A percentile compares a stretch with the other conserved stretches of the same genome.
Conservation (phyloP, 768 basidiomycete species). For the Boletus subparvulus region DNA sequence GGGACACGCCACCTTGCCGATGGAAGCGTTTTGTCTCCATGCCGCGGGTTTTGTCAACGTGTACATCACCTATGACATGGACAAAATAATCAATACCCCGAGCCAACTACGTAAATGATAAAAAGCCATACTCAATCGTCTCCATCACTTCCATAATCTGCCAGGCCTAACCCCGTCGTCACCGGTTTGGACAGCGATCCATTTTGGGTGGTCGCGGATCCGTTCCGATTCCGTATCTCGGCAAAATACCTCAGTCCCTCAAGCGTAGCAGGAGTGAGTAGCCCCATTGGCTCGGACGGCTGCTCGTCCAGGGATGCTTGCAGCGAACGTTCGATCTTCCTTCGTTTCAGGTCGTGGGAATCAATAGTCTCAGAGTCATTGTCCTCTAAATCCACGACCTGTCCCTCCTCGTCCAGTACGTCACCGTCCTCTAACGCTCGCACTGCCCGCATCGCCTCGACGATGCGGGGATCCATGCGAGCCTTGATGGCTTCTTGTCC, state of each 20-base stretch:
- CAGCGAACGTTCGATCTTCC: conserved; percentile 31
- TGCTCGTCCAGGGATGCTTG: conserved; percentile 30
- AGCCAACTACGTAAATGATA: conserved; percentile 2
- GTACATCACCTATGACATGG: conserved; percentile 3
- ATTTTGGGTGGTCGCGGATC: conserved; percentile 20
- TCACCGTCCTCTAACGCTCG: conserved; percentile 85
- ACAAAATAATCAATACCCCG: conserved; percentile 4
- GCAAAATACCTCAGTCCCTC: conserved; percentile 91
- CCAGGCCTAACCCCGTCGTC: conserved; percentile 57
- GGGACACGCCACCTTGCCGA: conserved; percentile 16
- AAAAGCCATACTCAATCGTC: conserved; percentile 37
- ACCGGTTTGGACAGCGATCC: conserved; percentile 30
- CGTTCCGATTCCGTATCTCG: conserved; percentile 75
- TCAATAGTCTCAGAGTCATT: conserved; percentile 37
- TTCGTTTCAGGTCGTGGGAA: conserved; percentile 36
- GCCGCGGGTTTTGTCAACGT: neutral
- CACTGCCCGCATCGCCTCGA: conserved; percentile 85
- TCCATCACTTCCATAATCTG: conserved; percentile 76
- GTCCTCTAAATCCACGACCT: conserved; percentile 34
- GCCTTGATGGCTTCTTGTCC: conserved; percentile 87
- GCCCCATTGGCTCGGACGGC: conserved; percentile 46
- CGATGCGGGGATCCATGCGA: conserved; percentile 81
- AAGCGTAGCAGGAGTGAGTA: conserved; percentile 81
- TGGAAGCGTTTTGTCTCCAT: neutral
- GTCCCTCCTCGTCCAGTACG: conserved; percentile 36